A percentile compares a stretch with the other conserved stretches of the same genome.
Evolutionary conservation across 225 moss, liverwort and hornwort species (phyloP).

Genomic region (Takakia lepidozioides): DNA sequence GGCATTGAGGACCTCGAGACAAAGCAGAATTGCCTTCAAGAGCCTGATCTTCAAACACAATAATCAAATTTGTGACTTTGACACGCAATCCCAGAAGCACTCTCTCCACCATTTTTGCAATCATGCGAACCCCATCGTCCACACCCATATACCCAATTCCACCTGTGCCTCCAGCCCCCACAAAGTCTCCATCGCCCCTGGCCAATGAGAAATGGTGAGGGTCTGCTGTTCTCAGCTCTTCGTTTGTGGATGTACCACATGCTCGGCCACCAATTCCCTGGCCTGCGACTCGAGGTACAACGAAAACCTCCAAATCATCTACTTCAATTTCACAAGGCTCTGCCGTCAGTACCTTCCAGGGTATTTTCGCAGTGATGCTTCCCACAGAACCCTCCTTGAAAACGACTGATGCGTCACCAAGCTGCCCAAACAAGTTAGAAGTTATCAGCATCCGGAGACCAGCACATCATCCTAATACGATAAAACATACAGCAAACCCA

Average conservation of each 20-base stretch:
- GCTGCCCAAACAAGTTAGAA: conserved; percentile 39
- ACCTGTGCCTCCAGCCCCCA: conserved; percentile 30
- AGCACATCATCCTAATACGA: no score
- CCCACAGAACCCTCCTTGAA: conserved; percentile 80
- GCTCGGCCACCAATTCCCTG: conserved; percentile 1
- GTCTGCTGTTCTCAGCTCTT: conserved; percentile 21
- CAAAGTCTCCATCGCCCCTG: conserved; percentile 33
- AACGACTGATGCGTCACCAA: conserved; percentile 75
- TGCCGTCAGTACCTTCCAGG: conserved; percentile 41
- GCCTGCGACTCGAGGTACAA: conserved; percentile 47
- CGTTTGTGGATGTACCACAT: conserved; percentile 4
- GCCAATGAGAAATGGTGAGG: conserved; percentile 9
- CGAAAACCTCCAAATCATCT: conserved; percentile 78
- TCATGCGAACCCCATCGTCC: conserved; percentile 91
- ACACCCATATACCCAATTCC: conserved; percentile 79
- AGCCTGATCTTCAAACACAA: conserved; percentile 52
- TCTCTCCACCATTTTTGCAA: conserved; percentile 93
- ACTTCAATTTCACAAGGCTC: conserved; percentile 89
- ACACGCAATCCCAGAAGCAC: conserved; percentile 81
- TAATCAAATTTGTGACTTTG: conserved; percentile 64
- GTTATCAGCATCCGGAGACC: no score
- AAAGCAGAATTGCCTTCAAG: background rate
- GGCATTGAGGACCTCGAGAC: no score
- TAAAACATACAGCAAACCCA: no score
- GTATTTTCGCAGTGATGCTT: conserved; percentile 64